phyloP scores from a whole-genome alignment of 495 filamentous ascomycete genomes.

The Trichocladium uniseriatum region DNA sequence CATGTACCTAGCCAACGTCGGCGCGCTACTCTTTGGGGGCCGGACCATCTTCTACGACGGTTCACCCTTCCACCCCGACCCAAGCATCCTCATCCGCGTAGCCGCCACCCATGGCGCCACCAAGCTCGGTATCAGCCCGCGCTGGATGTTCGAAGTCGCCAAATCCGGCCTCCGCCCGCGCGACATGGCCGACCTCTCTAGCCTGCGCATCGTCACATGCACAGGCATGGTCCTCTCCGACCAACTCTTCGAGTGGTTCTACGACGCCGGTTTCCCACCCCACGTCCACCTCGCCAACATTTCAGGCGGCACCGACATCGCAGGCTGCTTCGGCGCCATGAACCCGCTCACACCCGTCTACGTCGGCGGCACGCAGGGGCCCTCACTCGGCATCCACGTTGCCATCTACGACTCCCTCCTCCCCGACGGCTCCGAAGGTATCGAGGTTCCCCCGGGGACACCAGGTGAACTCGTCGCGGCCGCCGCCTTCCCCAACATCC shows the following conservation, averaged over 20 bases:
- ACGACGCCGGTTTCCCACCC: constrained; percentile 62
- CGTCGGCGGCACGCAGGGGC: constrained; percentile 59
- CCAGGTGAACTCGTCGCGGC: constrained; percentile 68
- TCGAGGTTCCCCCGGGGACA: constrained; percentile 46
- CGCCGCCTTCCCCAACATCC: constrained; percentile 62
- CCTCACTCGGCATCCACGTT: constrained; percentile 53
- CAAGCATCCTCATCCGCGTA: constrained; percentile 49
- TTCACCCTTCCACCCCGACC: constrained; percentile 60
- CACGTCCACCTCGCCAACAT: constrained; percentile 60
- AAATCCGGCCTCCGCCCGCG: constrained; percentile 50
- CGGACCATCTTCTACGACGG: constrained; percentile 65
- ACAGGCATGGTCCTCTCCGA: constrained; percentile 76
- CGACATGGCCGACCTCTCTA: constrained; percentile 50
- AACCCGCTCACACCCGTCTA: constrained; percentile 65
- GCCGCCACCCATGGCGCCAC: constrained; percentile 50
- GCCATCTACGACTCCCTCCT: constrained; percentile 59
- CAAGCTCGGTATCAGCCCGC: constrained; percentile 60
- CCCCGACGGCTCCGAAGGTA: constrained; percentile 40
- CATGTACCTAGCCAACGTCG: constrained; percentile 60
- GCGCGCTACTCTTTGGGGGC: constrained; percentile 45
- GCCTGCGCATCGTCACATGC: constrained; percentile 48
- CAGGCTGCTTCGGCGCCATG: constrained; percentile 57
- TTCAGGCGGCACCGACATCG: constrained; percentile 68
- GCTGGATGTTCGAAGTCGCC: constrained; percentile 61
- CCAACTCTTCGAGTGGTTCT: constrained; percentile 72